A percentile compares a stretch with the other conserved stretches of the same genome.
These are phyloP conservation scores for Fennellomyces sp. DNA, from an alignment of 371 early-diverging fungal species.

Conservation along the genomic window DNA sequence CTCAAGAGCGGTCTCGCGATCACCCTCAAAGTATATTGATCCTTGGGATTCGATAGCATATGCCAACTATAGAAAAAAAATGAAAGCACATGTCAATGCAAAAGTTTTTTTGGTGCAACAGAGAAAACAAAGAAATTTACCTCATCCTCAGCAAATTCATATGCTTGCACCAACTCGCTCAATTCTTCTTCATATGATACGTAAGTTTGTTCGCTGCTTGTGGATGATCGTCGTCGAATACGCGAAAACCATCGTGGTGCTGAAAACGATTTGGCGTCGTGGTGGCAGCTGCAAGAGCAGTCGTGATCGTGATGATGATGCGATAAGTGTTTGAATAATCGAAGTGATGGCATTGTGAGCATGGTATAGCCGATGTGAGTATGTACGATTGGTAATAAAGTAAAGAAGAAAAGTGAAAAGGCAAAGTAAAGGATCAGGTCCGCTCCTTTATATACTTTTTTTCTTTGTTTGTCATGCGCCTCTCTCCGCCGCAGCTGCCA, in stretches of 20 bases:
- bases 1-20: slow-evolving; percentile 16
- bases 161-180: not conserved
- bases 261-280: not conserved
- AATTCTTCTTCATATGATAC: slow-evolving; percentile 8
- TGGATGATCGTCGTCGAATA: slow-evolving; percentile 10
- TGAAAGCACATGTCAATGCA: not conserved
- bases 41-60: slow-evolving; percentile 30
- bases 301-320: not conserved
- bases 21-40: slow-evolving; percentile 24
- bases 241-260: slow-evolving; percentile 10
- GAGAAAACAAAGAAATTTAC: not conserved
- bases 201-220: slow-evolving; percentile 1
- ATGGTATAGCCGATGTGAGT: not conserved
- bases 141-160: slow-evolving; percentile 11
- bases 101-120: not conserved
- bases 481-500: not conserved
- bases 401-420: not conserved
- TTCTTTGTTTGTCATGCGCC: not conserved
- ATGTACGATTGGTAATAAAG: not conserved
- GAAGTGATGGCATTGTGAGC: not conserved
- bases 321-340: not conserved
- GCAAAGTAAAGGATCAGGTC: not conserved
- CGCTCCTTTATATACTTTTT: slow-evolving; percentile 3
- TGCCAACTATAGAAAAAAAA: slow-evolving; percentile 15
- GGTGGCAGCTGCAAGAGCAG: slow-evolving; percentile 1